These are phyloP conservation scores for Colletotrichum costaricense DNA, from an alignment of 2,329 filamentous ascomycete species.

Conservation along the genomic window DNA sequence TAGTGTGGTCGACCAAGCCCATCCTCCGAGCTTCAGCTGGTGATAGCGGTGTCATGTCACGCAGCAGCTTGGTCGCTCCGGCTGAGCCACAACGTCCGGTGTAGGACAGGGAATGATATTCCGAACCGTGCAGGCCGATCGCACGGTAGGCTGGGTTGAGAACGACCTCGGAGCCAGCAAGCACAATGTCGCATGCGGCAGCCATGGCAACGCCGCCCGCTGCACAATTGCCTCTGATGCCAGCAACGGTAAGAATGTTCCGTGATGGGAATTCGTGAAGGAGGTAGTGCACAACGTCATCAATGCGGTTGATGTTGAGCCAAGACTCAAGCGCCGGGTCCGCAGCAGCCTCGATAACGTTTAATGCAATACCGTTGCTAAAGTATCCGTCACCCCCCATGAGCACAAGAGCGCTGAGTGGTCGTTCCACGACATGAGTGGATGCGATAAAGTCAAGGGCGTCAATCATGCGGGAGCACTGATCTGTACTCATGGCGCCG, in stretches of 20 bases:
- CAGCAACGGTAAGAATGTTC: constrained; percentile 50
- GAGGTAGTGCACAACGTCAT: constrained; percentile 52
- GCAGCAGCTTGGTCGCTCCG: constrained; percentile 45
- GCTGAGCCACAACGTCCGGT: constrained; percentile 48
- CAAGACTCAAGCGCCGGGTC: constrained; percentile 53
- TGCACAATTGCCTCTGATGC: constrained; percentile 53
- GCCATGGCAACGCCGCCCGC: constrained; percentile 56
- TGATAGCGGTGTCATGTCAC: constrained; percentile 51
- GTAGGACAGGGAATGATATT: constrained; percentile 55
- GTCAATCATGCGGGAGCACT: constrained; percentile 49
- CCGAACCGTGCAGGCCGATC: constrained; percentile 50
- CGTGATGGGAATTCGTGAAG: constrained; percentile 49
- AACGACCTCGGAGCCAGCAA: constrained; percentile 50
- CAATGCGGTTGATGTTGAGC: constrained; percentile 56
- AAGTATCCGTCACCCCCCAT: constrained; percentile 54
- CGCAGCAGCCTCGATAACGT: constrained; percentile 53
- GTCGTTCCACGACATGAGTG: constrained; percentile 41
- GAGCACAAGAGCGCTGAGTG: constrained; percentile 50
- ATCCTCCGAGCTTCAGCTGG: constrained; percentile 49
- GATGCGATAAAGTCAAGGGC: constrained; percentile 49
- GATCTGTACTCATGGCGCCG: constrained; percentile 53
- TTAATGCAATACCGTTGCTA: constrained; percentile 56
- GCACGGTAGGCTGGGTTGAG: constrained; percentile 55
- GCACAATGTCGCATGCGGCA: constrained; percentile 48
- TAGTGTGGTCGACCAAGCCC: constrained; percentile 52